Evolutionary conservation across 768 basidiomycete species (phyloP), one percentile per base, ranked within the genome.

Genomic region (Hericium erinaceus): DNA sequence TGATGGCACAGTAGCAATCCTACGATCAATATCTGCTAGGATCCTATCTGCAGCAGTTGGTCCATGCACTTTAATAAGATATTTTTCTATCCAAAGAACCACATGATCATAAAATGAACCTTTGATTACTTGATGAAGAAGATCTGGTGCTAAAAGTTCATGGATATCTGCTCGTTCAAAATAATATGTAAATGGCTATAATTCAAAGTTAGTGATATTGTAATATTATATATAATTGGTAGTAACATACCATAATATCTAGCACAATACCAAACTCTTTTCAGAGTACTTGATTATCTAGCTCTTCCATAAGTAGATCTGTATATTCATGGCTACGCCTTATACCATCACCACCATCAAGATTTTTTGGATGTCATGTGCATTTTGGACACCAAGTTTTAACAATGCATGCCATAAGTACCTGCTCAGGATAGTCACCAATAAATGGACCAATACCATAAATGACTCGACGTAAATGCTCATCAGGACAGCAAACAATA

Each of bases 351-450:
- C n/a, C n/a, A n/a, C n/a, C n/a, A n/a, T n/a, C n/a, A n/a, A n/a
- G n/a, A n/a, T n/a, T n/a, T n/a, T n/a, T n/a, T n/a, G n/a, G n/a
- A n/a, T n/a, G n/a, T n/a, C n/a, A n/a, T n/a, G n/a, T n/a, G n/a
- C n/a, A n/a, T n/a, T n/a, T n/a, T n/a, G n/a, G n/a, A n/a, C n/a
- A n/a, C n/a, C n/a, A n/a, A n/a, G n/a, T n/a, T n/a, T n/a, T n/a
- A n/a, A n/a, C n/a, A n/a, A n/a, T n/a, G n/a, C n/a, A n/a, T n/a
- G n/a, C n/a, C n/a, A 73, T 59, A 57, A 60, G 65, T 0, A 70
- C 69, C 57, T 75, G 73, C 55, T 74, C 72, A 2, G 73, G 73
- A 60, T 74, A 73, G 57, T 73, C 70, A 0, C 70, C 70, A 54
- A 74, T 72, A 58, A 67, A 70, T 2, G 73, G 70, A 0, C 71